phyloP scores from a whole-genome alignment of 495 filamentous ascomycete genomes.

The Neurospora sp. region DNA sequence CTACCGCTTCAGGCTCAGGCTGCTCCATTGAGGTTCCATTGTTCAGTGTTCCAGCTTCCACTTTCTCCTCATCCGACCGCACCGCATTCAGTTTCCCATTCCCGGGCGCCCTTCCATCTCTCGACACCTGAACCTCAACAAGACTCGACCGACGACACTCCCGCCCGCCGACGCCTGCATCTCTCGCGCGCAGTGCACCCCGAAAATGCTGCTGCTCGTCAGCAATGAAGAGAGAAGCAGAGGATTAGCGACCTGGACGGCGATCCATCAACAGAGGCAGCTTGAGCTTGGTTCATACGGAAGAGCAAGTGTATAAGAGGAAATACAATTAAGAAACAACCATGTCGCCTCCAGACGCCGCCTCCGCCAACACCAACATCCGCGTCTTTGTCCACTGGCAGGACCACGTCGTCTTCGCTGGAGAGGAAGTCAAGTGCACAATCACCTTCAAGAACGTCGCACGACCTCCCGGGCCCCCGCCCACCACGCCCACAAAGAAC shows the following conservation, averaged over 20 bases:
- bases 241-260: background rate
- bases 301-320: background rate
- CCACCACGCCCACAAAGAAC: background rate
- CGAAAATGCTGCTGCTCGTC: background rate
- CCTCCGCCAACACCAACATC: slow-evolving; percentile 50
- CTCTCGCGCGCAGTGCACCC: background rate
- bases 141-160: background rate
- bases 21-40: background rate
- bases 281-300: background rate
- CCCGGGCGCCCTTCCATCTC: background rate
- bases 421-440: slow-evolving; percentile 85
- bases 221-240: background rate
- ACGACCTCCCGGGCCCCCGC: background rate
- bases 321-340: background rate
- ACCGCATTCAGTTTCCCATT: background rate
- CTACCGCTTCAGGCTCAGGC: background rate
- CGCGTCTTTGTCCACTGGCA: slow-evolving; percentile 92
- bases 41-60: background rate
- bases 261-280: background rate
- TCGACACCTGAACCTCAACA: background rate
- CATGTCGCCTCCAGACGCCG: background rate
- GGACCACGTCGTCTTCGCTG: slow-evolving; percentile 84
- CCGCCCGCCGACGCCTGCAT: background rate
- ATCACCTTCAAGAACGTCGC: slow-evolving; percentile 90
- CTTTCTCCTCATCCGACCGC: background rate